These are phyloP conservation scores for Yarrowia sp. DNA, from an alignment of 805 yeast genomes.

Conservation along the genomic window DNA sequence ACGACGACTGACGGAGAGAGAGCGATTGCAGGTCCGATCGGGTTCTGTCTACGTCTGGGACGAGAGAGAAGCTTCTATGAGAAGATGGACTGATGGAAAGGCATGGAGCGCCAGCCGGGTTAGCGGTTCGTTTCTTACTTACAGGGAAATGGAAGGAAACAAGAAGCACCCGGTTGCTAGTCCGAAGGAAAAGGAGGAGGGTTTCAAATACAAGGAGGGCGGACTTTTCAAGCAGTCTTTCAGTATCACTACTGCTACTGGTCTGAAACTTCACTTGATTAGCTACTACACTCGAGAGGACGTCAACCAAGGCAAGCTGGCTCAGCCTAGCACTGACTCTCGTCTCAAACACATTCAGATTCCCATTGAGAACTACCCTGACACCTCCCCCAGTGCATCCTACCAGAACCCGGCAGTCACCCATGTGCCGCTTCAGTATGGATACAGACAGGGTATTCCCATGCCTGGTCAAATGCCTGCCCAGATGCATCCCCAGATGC, in stretches of 20 bases:
- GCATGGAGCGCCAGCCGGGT: conserved; percentile 78
- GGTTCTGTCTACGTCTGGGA: conserved; percentile 76
- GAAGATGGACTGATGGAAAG: conserved; percentile 80
- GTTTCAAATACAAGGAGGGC: conserved; percentile 54
- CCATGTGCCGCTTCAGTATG: conserved; percentile 26
- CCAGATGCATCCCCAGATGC: conserved; percentile 28
- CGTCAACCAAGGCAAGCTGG: conserved; percentile 45
- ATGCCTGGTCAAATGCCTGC: conserved; percentile 26
- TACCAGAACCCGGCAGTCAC: conserved; percentile 37
- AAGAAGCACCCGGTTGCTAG: conserved; percentile 19
- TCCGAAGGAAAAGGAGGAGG: conserved; percentile 44
- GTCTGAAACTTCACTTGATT: conserved; percentile 65
- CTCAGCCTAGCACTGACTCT: conserved; percentile 57
- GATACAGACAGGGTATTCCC: conserved; percentile 29
- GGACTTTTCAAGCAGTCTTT: conserved; percentile 73
- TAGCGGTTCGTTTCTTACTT: conserved; percentile 65
- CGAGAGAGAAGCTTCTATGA: conserved; percentile 72
- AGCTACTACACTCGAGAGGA: conserved; percentile 56
- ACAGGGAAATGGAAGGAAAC: conserved; percentile 62
- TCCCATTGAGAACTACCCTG: conserved; percentile 45
- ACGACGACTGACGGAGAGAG: conserved; percentile 63
- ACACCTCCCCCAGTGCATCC: conserved; percentile 42
- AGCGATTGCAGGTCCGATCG: conserved; percentile 60
- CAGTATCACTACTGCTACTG: conserved; percentile 60
- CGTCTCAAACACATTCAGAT: conserved; percentile 49